Percentiles rank a stretch among this genome's conserved stretches.
Evolutionary conservation across 2,329 filamentous ascomycete species (phyloP).

Genomic region (Plectosphaerella cucumerina): DNA sequence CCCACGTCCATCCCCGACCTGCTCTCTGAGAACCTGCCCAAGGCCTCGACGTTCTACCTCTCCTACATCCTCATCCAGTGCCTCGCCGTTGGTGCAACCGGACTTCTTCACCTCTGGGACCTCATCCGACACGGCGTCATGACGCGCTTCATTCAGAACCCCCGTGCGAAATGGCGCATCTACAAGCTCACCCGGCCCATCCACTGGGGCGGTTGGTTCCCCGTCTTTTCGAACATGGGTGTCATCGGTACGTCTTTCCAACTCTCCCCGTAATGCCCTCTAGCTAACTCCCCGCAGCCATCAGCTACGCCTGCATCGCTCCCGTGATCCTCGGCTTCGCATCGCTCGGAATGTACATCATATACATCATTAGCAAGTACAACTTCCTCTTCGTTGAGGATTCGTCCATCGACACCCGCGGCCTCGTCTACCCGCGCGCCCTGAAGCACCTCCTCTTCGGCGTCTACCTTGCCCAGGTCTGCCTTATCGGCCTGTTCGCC

Average conservation of each 20-base stretch:
- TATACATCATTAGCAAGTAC: slow-evolving; percentile 87
- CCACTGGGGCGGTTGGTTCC: slow-evolving; percentile 80
- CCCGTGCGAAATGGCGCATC: slow-evolving; percentile 72
- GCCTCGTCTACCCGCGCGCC: slow-evolving; percentile 81
- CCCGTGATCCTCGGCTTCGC: slow-evolving; percentile 82
- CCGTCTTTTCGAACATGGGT: slow-evolving; percentile 75
- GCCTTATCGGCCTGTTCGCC: slow-evolving; percentile 79
- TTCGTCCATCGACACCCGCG: slow-evolving; percentile 79
- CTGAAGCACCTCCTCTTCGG: slow-evolving; percentile 82
- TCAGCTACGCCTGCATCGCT: slow-evolving; percentile 83
- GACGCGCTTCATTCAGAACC: slow-evolving; percentile 71
- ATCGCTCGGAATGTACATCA: slow-evolving; percentile 70
- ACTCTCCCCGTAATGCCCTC: background rate
- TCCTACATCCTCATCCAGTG: slow-evolving; percentile 94
- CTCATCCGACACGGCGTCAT: slow-evolving; percentile 55
- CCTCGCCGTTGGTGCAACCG: slow-evolving; percentile 69
- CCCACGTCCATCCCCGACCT: slow-evolving; percentile 30
- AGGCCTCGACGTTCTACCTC: slow-evolving; percentile 81
- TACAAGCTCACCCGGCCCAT: slow-evolving; percentile 72
- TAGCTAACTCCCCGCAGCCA: slow-evolving; percentile 43
- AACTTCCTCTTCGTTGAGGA: slow-evolving; percentile 86
- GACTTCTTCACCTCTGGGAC: slow-evolving; percentile 67
- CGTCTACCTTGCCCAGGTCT: slow-evolving; percentile 77
- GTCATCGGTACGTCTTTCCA: slow-evolving; percentile 62
- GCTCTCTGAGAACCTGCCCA: slow-evolving; percentile 67